Percentiles rank a stretch among this genome's conserved stretches.
phyloP scores from a whole-genome alignment of 352 stramenopile genomes.

The Globisporangium orthogonon region DNA sequence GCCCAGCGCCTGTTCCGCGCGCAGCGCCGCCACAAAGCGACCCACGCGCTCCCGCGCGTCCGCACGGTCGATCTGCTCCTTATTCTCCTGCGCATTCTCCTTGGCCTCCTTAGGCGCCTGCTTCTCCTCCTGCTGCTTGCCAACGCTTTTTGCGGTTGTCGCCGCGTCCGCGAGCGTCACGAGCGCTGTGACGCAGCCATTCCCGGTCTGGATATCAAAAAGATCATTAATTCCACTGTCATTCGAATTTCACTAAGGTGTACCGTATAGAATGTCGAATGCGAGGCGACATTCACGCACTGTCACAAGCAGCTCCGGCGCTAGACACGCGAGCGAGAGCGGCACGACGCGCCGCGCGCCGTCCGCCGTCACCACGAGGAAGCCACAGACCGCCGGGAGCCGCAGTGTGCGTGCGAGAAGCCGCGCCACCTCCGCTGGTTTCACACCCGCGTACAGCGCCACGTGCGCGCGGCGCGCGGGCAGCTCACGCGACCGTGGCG shows the following conservation, averaged over 20 bases:
- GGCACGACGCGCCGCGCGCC: constrained; percentile 31
- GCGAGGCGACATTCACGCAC: neutral
- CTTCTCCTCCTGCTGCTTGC: neutral
- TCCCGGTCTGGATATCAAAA: neutral
- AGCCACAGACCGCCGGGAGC: constrained; percentile 25
- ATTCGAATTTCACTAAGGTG: neutral
- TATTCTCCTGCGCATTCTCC: too few species aligned
- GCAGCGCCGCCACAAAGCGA: constrained; percentile 28
- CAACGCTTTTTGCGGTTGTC: neutral
- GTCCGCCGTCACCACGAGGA: constrained; percentile 18
- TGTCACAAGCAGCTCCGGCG: constrained; percentile 32
- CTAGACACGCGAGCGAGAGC: constrained; percentile 49
- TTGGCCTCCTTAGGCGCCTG: neutral
- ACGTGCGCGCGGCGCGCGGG: constrained; percentile 13
- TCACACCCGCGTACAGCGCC: constrained; percentile 52
- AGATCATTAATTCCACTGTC: neutral
- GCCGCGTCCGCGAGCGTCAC: constrained; percentile 3
- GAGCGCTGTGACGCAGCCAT: constrained; percentile 17
- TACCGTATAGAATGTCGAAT: too few species aligned
- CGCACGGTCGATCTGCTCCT: neutral
- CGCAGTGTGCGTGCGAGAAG: constrained; percentile 32
- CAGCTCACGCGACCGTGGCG: constrained; percentile 3
- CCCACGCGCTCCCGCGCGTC: constrained; percentile 16
- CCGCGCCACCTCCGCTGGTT: constrained; percentile 31
- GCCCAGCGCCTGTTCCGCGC: constrained; percentile 31